Conservation (phyloP, 192 early-diverging fungal species). For the Mortierella alpina region DNA sequence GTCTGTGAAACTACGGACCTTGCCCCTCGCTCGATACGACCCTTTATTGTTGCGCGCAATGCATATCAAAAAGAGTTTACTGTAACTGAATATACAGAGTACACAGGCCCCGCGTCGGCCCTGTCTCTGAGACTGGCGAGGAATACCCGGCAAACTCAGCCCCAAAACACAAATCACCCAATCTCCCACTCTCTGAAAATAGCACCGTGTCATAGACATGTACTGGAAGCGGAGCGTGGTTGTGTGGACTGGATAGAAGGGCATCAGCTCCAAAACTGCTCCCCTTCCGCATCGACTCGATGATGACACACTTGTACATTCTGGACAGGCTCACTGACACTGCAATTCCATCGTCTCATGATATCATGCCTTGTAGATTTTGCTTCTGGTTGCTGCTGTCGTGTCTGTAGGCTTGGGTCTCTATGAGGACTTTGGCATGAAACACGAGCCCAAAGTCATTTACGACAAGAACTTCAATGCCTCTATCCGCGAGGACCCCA, state of each 20-base stretch:
- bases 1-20: neutral
- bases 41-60: neutral
- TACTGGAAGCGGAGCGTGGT: too few species aligned
- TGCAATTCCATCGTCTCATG: neutral
- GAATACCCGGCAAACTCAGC: too few species aligned
- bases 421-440: constrained; percentile 74
- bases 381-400: constrained; percentile 79
- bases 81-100: too few species aligned
- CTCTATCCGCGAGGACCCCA: constrained; percentile 8
- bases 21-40: neutral
- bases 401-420: constrained; percentile 81
- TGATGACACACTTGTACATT: neutral
- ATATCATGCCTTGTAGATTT: constrained; percentile 57
- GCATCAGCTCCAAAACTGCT: too few species aligned
- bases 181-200: too few species aligned
- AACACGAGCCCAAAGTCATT: constrained; percentile 51
- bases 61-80: too few species aligned
- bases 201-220: too few species aligned
- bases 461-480: constrained; percentile 20
- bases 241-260: too few species aligned
- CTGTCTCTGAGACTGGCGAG: too few species aligned
- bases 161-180: too few species aligned
- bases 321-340: neutral
- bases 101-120: too few species aligned
- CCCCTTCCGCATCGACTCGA: too few species aligned